phyloP scores from a whole-genome alignment of 345 rosid genomes.

The Crucihimalaya himalaica region DNA sequence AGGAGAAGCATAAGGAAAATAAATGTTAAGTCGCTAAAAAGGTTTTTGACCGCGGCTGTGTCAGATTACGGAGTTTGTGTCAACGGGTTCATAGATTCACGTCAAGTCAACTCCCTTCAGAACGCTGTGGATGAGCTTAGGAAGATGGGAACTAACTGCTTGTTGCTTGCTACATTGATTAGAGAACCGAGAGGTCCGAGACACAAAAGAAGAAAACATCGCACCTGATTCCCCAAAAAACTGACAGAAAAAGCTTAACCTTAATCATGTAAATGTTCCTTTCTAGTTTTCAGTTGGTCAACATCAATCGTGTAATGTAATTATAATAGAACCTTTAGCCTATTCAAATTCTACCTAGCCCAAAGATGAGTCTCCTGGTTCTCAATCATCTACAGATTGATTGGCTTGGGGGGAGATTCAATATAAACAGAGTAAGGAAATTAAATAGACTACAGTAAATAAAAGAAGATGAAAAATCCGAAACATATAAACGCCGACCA shows the following conservation, averaged over 20 bases:
- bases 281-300: not conserved
- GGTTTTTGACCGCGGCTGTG: slow-evolving; percentile 32
- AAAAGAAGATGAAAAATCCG: no score
- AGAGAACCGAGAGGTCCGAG: slow-evolving; percentile 19
- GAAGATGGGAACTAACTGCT: slow-evolving; percentile 37
- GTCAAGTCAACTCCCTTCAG: slow-evolving; percentile 33
- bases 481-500: no score
- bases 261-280: not conserved
- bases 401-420: no score
- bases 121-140: slow-evolving; percentile 33
- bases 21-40: not conserved
- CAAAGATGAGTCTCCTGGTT: not conserved
- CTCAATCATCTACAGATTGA: no score
- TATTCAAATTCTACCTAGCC: not conserved
- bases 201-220: not conserved
- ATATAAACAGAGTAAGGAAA: no score
- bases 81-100: slow-evolving; percentile 21
- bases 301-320: slow-evolving; percentile 9
- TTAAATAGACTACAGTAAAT: no score
- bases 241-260: not conserved
- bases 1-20: slow-evolving; percentile 24
- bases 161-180: slow-evolving; percentile 35
- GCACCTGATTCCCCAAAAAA: not conserved
- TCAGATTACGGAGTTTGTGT: slow-evolving; percentile 38
- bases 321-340: slow-evolving; percentile 17